Evolutionary conservation across 805 yeast genomes (phyloP), one percentile per base, ranked within the genome.

Genomic region (Priceomyces medius): DNA sequence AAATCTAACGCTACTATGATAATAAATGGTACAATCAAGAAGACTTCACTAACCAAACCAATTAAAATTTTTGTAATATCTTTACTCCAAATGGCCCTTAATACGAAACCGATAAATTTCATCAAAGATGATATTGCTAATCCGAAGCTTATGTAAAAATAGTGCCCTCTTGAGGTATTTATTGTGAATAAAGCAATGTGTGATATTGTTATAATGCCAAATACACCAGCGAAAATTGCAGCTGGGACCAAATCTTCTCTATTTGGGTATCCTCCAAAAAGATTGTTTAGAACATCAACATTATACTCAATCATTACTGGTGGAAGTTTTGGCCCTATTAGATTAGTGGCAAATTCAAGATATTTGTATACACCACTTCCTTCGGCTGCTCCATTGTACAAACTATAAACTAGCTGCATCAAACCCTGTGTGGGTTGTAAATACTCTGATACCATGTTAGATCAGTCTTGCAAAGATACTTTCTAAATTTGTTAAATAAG

Each of bases 241-340:
- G 76, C 64, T 3, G 89, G 89, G 1, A 79, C 87, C 10, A 70
- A 56, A 59, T 85, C 91, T n/a, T 29, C 33, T 7, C 59, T 29
- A 38, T 40, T 23, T 3, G 87, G 85, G 51, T 81, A 83, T 8
- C 77, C 79, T 8, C 88, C 88, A 61, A 81, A 82, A 32, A 80
- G 58, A 2, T 77, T 63, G 39, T 65, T 66, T 54, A 79, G 83
- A 23, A 53, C 50, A 5, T 50, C 59, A 29, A 64, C 40, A 8
- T 72, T 71, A 42, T 65, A 68, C 1, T 61, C 53, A 3, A 65
- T 45, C 38, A 80, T 56, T 3, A 48, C 53, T 3, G 34, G 41
- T 1, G 86, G 85, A 19, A 77, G 61, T 14, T 16, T 21, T n/a
- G 43, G 31, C 7, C 43, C 43, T 3, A 40, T 16, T n/a, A 40